Base-by-base conservation (phyloP, 441 rosid genomes). In the Jatropha podagrica region DNA sequence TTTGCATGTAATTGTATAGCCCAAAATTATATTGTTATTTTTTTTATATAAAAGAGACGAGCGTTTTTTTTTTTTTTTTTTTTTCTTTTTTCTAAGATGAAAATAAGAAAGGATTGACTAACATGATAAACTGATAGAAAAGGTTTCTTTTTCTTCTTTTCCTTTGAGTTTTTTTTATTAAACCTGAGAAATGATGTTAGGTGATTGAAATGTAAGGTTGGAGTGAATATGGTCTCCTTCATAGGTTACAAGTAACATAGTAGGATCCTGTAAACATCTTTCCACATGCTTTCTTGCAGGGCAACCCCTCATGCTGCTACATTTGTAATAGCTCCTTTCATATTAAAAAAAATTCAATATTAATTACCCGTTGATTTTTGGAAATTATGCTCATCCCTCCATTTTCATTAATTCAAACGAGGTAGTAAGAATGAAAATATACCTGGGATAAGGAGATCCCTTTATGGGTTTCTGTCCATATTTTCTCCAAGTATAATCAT, bases 391-490 rank as follows among this genome's bases (percentile, higher is more conserved):
- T 32, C 32, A 32, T 32, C 32, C 32, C 32, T 32, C 32, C 32
- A 32, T 32, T 32, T 32, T 32, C 1, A 32, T 32, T 32, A 32
- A 32, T 32, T 32, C 32, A 32, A 1, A 32, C 32, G 32, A 32
- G 32, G 32, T 32, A 32, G 2, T 32, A 32, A 32, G 32, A 32
- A 15, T 49, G 51, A 40, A 40, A 12, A n/a, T 51, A 52, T 92
- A 91, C 98, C 97, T 87, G 79, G 98, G 98, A 81, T 87, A 85
- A 13, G 98, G 97, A 4, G 97, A 92, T 49, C 97, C 94, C 62
- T 93, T 93, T 82, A 93, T 93, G 51, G 98, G 94, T 79, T 90
- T 92, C 62, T 92, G 94, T n/a, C 97, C 98, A 81, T 93, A 93
- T 85, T 93, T 93, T 76, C 97, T 91, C 98, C 98, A 91, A 0